Percentiles rank a stretch among this genome's conserved stretches.
Conservation (phyloP, 768 basidiomycete species). For the Agrocybe pediades region DNA sequence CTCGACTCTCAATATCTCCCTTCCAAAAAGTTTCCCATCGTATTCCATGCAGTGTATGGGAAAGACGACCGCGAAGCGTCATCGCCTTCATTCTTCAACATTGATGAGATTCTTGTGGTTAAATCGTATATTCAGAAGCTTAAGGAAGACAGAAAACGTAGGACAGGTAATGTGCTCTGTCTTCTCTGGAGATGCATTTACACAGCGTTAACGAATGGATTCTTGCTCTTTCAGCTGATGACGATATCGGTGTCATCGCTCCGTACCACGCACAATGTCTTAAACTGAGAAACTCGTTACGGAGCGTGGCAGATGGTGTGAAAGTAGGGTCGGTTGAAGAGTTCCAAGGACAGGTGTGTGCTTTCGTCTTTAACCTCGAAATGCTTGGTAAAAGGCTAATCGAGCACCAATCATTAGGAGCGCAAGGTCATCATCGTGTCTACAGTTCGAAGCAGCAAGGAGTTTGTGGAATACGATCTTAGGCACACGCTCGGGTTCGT, state of each 20-base stretch:
- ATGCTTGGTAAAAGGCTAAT: neutral
- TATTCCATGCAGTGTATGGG: slow-evolving; percentile 63
- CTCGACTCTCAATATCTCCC: slow-evolving; percentile 42
- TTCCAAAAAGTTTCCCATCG: slow-evolving; percentile 52
- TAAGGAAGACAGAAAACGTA: slow-evolving; percentile 32
- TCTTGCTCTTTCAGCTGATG: slow-evolving; percentile 35
- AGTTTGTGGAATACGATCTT: slow-evolving; percentile 55
- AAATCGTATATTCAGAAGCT: slow-evolving; percentile 47
- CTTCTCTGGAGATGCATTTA: neutral
- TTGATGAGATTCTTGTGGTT: slow-evolving; percentile 57
- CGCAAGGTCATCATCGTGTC: slow-evolving; percentile 59
- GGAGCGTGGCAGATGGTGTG: slow-evolving; percentile 36
- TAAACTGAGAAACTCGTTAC: slow-evolving; percentile 45
- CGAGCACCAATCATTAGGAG: slow-evolving; percentile 38
- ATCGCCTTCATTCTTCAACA: slow-evolving; percentile 75
- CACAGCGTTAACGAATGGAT: neutral
- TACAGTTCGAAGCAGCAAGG: slow-evolving; percentile 56
- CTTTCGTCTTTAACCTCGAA: neutral
- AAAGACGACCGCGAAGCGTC: slow-evolving; percentile 67
- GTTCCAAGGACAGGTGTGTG: slow-evolving; percentile 61
- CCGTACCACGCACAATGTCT: slow-evolving; percentile 64
- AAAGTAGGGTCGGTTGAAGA: slow-evolving; percentile 71
- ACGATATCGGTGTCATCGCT: slow-evolving; percentile 61
- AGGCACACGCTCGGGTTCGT: slow-evolving; percentile 61
- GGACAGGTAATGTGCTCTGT: slow-evolving; percentile 40